Percentiles rank a stretch among this genome's conserved stretches.
These are phyloP conservation scores for Saturnispora sanitii DNA, from an alignment of 805 yeast species.

Conservation along the genomic window DNA sequence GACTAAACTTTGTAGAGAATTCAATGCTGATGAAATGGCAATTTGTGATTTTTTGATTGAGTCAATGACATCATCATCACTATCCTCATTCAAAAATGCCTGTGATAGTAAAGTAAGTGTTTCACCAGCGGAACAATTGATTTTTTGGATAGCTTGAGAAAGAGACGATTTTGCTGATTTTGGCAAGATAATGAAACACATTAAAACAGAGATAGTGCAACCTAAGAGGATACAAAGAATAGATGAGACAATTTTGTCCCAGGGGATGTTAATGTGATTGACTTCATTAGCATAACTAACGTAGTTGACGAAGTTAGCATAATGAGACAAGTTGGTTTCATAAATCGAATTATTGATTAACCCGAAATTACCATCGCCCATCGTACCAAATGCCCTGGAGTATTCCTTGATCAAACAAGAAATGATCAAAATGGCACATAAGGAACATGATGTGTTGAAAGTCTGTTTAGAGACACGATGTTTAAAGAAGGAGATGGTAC, in stretches of 20 bases:
- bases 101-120: conserved; percentile 30
- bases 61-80: conserved; percentile 10
- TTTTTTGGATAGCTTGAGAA: conserved; percentile 1
- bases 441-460: conserved; percentile 72
- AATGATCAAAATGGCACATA: conserved; percentile 62
- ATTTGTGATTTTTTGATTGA: conserved; percentile 15
- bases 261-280: conserved; percentile 38
- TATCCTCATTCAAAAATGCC: conserved; percentile 29
- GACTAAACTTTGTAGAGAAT: conserved; percentile 32
- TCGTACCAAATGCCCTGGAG: conserved; percentile 47
- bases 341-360: background rate
- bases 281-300: conserved; percentile 13
- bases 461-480: conserved; percentile 56
- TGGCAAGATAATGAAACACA: conserved; percentile 51
- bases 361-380: no score
- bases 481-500: conserved; percentile 59
- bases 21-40: conserved; percentile 18
- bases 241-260: conserved; percentile 42
- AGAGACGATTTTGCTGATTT: conserved; percentile 8
- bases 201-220: conserved; percentile 43
- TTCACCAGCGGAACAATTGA: conserved; percentile 40
- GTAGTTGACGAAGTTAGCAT: no score
- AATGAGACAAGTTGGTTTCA: no score
- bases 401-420: conserved; percentile 60
- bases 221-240: conserved; percentile 54